Conservation (phyloP, 805 yeast species). For the Danielozyma ontarioensis region DNA sequence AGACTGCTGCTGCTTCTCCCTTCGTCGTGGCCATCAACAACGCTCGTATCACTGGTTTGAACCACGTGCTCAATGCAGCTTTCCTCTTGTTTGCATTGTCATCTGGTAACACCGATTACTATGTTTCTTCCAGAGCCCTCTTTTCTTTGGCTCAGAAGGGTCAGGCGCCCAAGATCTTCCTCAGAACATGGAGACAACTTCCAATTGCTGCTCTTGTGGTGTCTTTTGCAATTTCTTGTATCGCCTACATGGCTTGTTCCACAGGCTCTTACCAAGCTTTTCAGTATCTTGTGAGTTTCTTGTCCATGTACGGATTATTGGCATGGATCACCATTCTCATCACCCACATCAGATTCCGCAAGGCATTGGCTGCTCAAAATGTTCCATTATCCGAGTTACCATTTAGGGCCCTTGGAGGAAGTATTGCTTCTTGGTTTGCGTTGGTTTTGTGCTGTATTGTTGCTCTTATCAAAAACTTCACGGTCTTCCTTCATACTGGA, state of each 20-base stretch:
- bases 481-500: slow-evolving; percentile 54
- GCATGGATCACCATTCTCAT: slow-evolving; percentile 71
- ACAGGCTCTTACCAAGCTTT: slow-evolving; percentile 53
- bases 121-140: slow-evolving; percentile 70
- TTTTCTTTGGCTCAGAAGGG: slow-evolving; percentile 71
- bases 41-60: slow-evolving; percentile 60
- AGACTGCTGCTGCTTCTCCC: slow-evolving; percentile 72
- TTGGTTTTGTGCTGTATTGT: slow-evolving; percentile 49
- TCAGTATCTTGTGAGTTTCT: slow-evolving; percentile 68
- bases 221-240: slow-evolving; percentile 49
- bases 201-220: slow-evolving; percentile 57
- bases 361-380: slow-evolving; percentile 59
- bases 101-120: slow-evolving; percentile 76
- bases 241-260: slow-evolving; percentile 69
- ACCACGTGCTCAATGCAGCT: slow-evolving; percentile 73
- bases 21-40: slow-evolving; percentile 75
- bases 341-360: slow-evolving; percentile 61
- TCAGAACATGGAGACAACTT: slow-evolving; percentile 52
- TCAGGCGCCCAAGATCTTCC: slow-evolving; percentile 65
- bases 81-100: slow-evolving; percentile 74
- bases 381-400: slow-evolving; percentile 29
- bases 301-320: slow-evolving; percentile 67
- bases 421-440: slow-evolving; percentile 57
- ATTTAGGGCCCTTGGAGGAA: slow-evolving; percentile 26
- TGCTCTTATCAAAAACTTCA: slow-evolving; percentile 37